These are phyloP conservation scores for Lasiosphaeris hirsuta DNA, from an alignment of 495 filamentous ascomycete genomes.

Conservation along the genomic window DNA sequence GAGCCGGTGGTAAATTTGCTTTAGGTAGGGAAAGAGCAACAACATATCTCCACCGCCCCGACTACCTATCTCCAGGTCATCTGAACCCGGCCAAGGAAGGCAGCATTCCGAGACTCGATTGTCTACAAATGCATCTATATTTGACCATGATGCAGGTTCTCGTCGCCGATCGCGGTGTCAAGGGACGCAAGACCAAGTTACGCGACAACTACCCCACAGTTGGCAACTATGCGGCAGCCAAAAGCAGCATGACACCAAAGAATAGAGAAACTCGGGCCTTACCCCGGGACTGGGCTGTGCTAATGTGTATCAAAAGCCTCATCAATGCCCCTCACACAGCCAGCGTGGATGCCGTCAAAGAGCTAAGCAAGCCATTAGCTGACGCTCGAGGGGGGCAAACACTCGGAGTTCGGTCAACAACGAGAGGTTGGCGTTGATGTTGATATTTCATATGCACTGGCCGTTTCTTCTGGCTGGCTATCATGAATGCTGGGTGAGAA, in stretches of 20 bases:
- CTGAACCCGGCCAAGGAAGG: no score
- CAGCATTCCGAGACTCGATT: background rate
- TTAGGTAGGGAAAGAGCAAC: no score
- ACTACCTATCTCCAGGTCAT: background rate
- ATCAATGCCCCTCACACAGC: conserved; percentile 15
- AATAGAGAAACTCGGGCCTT: background rate
- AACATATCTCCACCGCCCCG: no score
- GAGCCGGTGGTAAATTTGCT: no score
- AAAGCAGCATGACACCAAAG: background rate
- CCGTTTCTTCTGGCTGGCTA: no score
- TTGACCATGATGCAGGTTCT: conserved; percentile 4
- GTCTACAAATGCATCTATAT: background rate
- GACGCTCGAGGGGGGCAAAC: no score
- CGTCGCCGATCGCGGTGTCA: conserved; percentile 5
- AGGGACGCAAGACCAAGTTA: conserved; percentile 5
- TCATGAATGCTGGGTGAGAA: background rate
- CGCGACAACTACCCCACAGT: conserved; percentile 10
- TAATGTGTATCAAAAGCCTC: conserved; percentile 16
- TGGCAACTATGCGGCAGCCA: background rate
- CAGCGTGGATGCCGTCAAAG: background rate
- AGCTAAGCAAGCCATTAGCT: no score
- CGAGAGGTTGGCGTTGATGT: background rate
- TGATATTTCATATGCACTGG: no score
- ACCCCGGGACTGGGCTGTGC: conserved; percentile 14
- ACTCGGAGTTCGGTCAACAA: no score